Percentiles rank a stretch among this genome's conserved stretches.
phyloP scores from a whole-genome alignment of 2,329 filamentous ascomycete genomes.

The Fonsecaea erecta region DNA sequence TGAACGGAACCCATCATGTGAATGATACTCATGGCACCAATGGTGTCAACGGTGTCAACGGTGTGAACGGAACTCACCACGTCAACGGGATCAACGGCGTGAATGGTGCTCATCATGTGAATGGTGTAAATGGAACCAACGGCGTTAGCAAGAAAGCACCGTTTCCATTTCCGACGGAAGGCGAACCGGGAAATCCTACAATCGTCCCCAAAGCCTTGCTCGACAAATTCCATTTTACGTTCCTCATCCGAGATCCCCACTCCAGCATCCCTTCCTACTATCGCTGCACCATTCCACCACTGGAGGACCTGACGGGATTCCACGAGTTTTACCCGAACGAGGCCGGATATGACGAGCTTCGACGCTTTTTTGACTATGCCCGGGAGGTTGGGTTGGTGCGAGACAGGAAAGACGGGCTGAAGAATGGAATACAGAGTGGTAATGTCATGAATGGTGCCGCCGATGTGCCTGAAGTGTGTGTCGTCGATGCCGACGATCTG shows the following conservation, averaged over 20 bases:
- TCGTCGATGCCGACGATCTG: slow-evolving; percentile 92
- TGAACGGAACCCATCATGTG: slow-evolving; percentile 9
- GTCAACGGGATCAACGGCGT: slow-evolving; percentile 40
- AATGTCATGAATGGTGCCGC: slow-evolving; percentile 34
- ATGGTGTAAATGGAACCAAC: slow-evolving; percentile 2
- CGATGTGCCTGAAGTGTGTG: slow-evolving; percentile 68
- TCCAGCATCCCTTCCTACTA: slow-evolving; percentile 91
- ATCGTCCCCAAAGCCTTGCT: slow-evolving; percentile 77
- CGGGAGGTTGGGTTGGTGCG: slow-evolving; percentile 71
- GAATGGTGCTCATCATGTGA: slow-evolving; percentile 1
- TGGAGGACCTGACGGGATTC: slow-evolving; percentile 82
- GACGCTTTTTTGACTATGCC: slow-evolving; percentile 84
- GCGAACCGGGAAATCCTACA: slow-evolving; percentile 78
- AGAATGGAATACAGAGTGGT: slow-evolving; percentile 39
- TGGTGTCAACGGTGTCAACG: slow-evolving; percentile 42
- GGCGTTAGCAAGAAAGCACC: slow-evolving; percentile 46
- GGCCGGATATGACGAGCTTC: slow-evolving; percentile 87
- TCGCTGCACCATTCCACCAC: slow-evolving; percentile 88
- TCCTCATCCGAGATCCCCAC: slow-evolving; percentile 95
- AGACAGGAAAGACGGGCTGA: slow-evolving; percentile 60
- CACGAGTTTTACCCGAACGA: slow-evolving; percentile 83
- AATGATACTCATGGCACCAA: slow-evolving; percentile 23
- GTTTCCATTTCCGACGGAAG: slow-evolving; percentile 62
- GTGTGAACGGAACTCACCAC: slow-evolving; percentile 36
- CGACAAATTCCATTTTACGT: slow-evolving; percentile 87